These are phyloP conservation scores for Suillus subluteus DNA, from an alignment of 768 basidiomycete species.

Conservation along the genomic window DNA sequence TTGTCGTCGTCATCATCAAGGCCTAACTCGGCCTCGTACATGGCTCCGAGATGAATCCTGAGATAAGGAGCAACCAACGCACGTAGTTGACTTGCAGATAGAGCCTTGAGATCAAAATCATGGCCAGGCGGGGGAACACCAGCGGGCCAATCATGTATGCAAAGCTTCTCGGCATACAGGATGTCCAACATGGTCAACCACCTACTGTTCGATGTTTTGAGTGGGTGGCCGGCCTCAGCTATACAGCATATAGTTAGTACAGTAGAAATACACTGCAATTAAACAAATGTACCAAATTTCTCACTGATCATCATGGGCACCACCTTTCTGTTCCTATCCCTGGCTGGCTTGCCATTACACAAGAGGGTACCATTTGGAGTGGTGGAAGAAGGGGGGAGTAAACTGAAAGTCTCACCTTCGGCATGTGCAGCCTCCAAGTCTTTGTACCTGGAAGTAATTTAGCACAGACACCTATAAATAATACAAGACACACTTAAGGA, in stretches of 20 bases:
- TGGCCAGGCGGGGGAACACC: neutral
- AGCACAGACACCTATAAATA: neutral
- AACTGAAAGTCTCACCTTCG: neutral
- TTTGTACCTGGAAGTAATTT: slow-evolving; percentile 4
- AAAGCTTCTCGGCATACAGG: neutral
- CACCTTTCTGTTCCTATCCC: slow-evolving; percentile 4
- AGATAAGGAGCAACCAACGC: slow-evolving; percentile 1
- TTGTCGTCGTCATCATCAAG: neutral
- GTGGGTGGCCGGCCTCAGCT: neutral
- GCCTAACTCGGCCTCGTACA: neutral
- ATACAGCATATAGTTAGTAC: neutral
- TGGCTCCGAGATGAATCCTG: neutral
- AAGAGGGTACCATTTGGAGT: neutral
- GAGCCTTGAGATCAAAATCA: neutral
- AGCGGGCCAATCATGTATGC: neutral
- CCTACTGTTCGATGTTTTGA: neutral
- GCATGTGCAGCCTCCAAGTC: neutral
- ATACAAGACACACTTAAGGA: neutral
- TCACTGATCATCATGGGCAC: neutral
- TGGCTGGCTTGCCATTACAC: slow-evolving; percentile 1
- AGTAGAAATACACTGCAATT: neutral
- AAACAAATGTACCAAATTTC: neutral
- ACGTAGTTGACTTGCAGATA: neutral
- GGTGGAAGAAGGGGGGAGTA: neutral
- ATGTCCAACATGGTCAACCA: slow-evolving; percentile 1